Evolutionary conservation across 2,329 filamentous ascomycete genomes (phyloP), one percentile per base, ranked within the genome.

Genomic region (Penicillium sclerotiorum): DNA sequence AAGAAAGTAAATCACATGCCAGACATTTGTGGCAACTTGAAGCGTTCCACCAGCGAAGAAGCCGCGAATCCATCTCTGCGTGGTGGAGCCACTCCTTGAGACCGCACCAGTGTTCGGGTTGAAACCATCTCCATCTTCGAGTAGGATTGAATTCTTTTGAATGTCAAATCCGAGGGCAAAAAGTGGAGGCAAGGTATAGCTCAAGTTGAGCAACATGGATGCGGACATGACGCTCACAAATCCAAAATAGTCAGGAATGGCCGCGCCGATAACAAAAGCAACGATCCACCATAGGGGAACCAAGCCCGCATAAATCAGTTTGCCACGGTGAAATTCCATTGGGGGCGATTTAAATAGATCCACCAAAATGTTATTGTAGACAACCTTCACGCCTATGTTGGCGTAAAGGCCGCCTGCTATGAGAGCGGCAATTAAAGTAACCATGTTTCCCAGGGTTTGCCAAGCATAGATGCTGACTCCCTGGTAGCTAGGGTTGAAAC

Each of bases 171-270:
- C 55, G 2, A 70, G 47, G 0, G 64, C 64, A 36, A 69, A 64
- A 7, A 70, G 41, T 3, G 74, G 73, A 9, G 77, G 77, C 47
- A 78, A 69, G 0, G 75, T 75, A 58, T 79, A 79, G 11, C 69
- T 75, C 58, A 79, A 71, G 33, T 78, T 73, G 42, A 79, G 48
- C 15, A 78, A 70, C 58, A 70, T 74, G 2, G 72, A 62, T 0
- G 77, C 75, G 1, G 70, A 69, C 9, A 79, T 71, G 6, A 79
- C 61, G 22, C 65, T 61, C 20, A 68, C 63, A 40, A 71, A 66
- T 2, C 66, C 62, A 32, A 67, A 68, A 50, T 71, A 72, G 42
- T 77, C 69, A 1, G 77, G 76, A 36, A 78, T 70, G 1, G 74
- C 70, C 8, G 71, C 72, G 1, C 71, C 72, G 47, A 77, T 62